Evolutionary conservation across 176 grass and related monocot species (phyloP), one percentile per base, ranked within the genome.

Genomic region (Chrysopogon serrulatus): DNA sequence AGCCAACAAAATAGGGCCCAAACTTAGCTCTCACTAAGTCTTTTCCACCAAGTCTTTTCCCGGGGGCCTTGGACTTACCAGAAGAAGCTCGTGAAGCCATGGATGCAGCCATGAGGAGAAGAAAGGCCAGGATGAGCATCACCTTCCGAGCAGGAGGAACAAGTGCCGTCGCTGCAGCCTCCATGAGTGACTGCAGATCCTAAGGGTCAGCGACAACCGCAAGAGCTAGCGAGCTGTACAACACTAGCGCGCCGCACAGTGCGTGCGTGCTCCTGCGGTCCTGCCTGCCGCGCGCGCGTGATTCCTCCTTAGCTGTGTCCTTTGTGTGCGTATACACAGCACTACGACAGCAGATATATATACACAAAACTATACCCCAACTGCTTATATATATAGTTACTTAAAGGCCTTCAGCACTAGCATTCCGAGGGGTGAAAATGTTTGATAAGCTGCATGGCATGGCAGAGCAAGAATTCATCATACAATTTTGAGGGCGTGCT

Each of bases 281-380:
- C 56, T 60, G 56, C n/a, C n/a, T n/a, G n/a, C n/a, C n/a, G n/a
- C n/a, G n/a, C 71, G 53, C 79, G 40, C 85, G 73, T 78, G 85
- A 68, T 68, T 27, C 8, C 6, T 62, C 21, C 6, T 68, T 71
- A 65, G 63, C 36, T 34, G 9, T 72, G 23, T 30, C 16, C 8
- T 67, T 13, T 65, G 80, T 44, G 51, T 24, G 43, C 10, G 23
- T 45, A 41, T 45, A 37, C 79, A 45, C 63, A 76, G n/a, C 61
- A 27, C 56, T 59, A 39, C 36, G 3, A 59, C 54, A 59, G n/a
- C 54, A 26, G 54, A 59, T 4, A 23, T 0, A 47, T 47, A 49
- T 77, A 77, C n/a, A n/a, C n/a, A n/a, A n/a, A n/a, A n/a, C n/a
- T 82, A 76, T 44, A 68, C 23, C 17, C 10, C 56, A 59, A 2